These are phyloP conservation scores for Solanum chacoense DNA, from an alignment of 305 asterid genomes.

Conservation along the genomic window DNA sequence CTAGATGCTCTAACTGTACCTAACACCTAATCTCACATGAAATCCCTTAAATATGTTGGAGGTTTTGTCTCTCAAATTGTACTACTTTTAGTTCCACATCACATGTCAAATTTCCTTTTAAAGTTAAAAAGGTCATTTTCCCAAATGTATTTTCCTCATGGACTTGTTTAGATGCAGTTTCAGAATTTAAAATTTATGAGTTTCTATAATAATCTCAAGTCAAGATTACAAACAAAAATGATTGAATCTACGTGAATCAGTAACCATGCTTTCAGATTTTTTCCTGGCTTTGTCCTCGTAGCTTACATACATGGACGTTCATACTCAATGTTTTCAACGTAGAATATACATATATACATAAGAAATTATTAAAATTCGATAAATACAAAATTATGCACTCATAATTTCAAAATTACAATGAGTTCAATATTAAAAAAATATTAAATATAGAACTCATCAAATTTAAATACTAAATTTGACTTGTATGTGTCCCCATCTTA, in stretches of 20 bases:
- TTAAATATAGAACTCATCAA: not conserved
- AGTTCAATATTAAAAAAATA: not conserved
- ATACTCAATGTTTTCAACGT: not conserved
- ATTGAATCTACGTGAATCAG: not conserved
- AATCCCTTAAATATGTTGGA: constrained; percentile 6
- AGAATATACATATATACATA: not conserved
- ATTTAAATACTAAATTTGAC: not conserved
- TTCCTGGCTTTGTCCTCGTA: not conserved
- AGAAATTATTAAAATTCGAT: not conserved
- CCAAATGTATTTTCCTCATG: not conserved
- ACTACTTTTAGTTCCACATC: not conserved
- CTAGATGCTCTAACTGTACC: constrained; percentile 7
- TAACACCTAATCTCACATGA: constrained; percentile 18
- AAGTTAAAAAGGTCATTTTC: not conserved
- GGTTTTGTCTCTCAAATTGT: not conserved
- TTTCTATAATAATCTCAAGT: not conserved
- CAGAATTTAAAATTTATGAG: not conserved
- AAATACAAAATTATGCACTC: not conserved
- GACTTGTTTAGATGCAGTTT: not conserved
- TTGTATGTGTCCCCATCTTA: not conserved
- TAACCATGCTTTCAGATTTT: not conserved
- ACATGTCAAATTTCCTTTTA: constrained; percentile 7
- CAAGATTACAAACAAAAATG: not conserved
- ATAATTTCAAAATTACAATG: not conserved
- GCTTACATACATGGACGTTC: not conserved